Conservation (phyloP, 2,329 filamentous ascomycete genomes). For the Chaetomiaceae sp. region DNA sequence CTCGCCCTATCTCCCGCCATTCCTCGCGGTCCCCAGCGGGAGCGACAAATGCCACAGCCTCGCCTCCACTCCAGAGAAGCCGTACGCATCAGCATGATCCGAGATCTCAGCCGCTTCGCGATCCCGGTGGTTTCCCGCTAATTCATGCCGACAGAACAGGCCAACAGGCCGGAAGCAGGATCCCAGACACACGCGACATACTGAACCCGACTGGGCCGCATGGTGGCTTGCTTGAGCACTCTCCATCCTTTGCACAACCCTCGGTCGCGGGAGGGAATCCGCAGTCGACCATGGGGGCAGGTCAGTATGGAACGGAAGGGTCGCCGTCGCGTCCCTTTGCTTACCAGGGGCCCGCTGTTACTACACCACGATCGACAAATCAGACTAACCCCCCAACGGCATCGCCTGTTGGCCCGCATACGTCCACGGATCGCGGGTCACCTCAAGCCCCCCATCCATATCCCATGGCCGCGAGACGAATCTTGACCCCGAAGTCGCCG, state of each 20-base stretch:
- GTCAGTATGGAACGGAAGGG: conserved; percentile 24
- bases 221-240: conserved; percentile 19
- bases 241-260: conserved; percentile 19
- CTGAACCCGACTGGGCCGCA: conserved; percentile 40
- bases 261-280: conserved; percentile 22
- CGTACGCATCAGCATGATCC: conserved; percentile 32
- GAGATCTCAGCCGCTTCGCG: conserved; percentile 29
- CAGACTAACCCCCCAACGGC: conserved; percentile 11
- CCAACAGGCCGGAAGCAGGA: conserved; percentile 33
- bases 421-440: conserved; percentile 32
- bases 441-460: conserved; percentile 31
- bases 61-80: conserved; percentile 31
- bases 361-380: conserved; percentile 32
- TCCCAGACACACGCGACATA: conserved; percentile 42
- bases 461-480: conserved; percentile 39
- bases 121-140: conserved; percentile 27
- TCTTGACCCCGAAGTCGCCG: conserved; percentile 57
- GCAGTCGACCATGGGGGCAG: conserved; percentile 23
- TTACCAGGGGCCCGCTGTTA: conserved; percentile 29
- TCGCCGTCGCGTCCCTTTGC: conserved; percentile 27
- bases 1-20: conserved; percentile 52
- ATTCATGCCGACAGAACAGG: conserved; percentile 30
- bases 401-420: conserved; percentile 25
- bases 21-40: conserved; percentile 43
- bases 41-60: conserved; percentile 33